Conservation (phyloP, 768 basidiomycete species). For the Hypholoma fasciculare region DNA sequence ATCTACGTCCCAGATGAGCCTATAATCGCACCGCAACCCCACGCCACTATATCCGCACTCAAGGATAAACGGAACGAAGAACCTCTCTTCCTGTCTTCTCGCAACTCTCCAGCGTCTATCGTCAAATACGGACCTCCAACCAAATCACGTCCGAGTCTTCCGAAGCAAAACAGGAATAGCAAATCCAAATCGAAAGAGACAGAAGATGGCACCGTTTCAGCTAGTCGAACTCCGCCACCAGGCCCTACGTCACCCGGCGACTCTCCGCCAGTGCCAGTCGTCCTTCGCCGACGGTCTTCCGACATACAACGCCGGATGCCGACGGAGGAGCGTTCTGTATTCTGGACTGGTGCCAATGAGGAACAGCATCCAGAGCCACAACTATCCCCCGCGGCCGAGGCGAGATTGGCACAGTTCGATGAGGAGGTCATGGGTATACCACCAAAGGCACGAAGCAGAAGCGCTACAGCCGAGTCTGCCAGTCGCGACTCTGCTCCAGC, state of each 20-base stretch:
- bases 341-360: neutral
- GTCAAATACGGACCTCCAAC: slow-evolving; percentile 4
- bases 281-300: neutral
- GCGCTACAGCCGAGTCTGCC: too few species aligned
- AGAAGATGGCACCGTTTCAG: too few species aligned
- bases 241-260: neutral
- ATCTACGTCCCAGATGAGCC: neutral
- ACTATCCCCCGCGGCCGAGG: slow-evolving; percentile 7
- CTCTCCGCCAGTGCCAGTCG: neutral
- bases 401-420: slow-evolving; percentile 9
- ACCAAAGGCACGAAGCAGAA: neutral
- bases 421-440: slow-evolving; percentile 7
- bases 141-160: neutral
- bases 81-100: neutral
- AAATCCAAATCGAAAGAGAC: too few species aligned
- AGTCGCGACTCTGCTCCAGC: too few species aligned
- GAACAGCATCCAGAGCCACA: neutral
- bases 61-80: slow-evolving; percentile 3
- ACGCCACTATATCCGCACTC: neutral
- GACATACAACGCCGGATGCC: neutral
- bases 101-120: neutral
- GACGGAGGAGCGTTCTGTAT: slow-evolving; percentile 6
- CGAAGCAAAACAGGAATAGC: neutral
- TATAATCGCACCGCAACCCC: neutral
- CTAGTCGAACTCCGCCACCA: neutral